Evolutionary conservation across 495 filamentous ascomycete genomes (phyloP), one percentile per base, ranked within the genome.

Genomic region (Neurospora sp.): DNA sequence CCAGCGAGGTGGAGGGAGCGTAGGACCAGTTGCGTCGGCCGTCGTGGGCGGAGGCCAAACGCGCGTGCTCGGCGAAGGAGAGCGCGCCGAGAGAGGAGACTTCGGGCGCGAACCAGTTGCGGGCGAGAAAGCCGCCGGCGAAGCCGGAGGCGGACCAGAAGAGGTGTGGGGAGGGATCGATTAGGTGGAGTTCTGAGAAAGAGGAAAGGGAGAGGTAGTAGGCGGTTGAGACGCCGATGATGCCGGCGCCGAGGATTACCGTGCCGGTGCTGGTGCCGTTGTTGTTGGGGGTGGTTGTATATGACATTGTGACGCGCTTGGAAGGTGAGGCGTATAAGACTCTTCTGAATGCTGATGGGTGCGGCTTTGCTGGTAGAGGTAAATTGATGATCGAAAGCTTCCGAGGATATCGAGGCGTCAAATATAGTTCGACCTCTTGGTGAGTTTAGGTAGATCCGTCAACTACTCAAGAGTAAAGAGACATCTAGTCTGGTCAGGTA

Each of bases 191-290:
- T 54, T 84, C 83, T 14, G 85, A 80, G 20, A 83, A 80, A 20
- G 86, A 86, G 39, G 86, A 83, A 41, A 88, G 81, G 27, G 88
- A 88, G 62, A 93, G 86, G 78, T 93, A 93, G 80, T 91, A 94
- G 12, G 92, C 93, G 35, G 90, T 92, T n/a, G 91, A 91, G 69
- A 88, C 80, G 73, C 92, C 92, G 46, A 96, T 93, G 80, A 96
- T 94, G 70, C 93, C 92, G 70, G 88, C 87, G 69, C 93, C 93
- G 69, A 96, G 80, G 73, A 95, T 94, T 39, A 94, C 87, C 23
- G 90, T 94, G 44, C 48, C 9, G 81, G 81, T 84, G 69, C 48
- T 74, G 9, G 59, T 37, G 20, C 12, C 31, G 31, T 31, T 31
- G 31, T 31, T 31, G 31, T 31, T 41, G 18, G 40, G 1, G 5